Base-by-base conservation (phyloP, 805 yeast genomes). In the Metschnikowia santaceciliae region DNA sequence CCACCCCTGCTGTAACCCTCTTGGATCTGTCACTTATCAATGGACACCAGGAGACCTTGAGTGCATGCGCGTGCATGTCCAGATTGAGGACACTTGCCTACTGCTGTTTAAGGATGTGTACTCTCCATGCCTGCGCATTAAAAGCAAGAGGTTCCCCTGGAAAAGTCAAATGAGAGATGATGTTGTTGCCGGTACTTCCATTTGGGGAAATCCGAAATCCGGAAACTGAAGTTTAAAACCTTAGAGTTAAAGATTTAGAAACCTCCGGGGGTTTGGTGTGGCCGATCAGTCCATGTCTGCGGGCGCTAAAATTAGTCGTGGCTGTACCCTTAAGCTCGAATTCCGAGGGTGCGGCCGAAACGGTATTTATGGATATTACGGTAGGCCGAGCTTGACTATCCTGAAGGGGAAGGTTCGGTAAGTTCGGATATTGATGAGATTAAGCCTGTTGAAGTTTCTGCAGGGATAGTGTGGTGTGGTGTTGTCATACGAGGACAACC, bases 41-140 rank as follows among this genome's bases (percentile, higher is more conserved):
- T 17, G 13, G 6, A 4, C 32, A 6, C 15, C 22, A 2, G 30
- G 32, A 20, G 17, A 38, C 14, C 20, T 39, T n/a, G n/a, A n/a
- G 11, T 39, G 33, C 32, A 23, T 39, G 42, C 42, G 42, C 42
- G 42, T 39, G 42, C 42, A 39, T 39, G 42, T 23, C 20, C 32
- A 39, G 41, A 36, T n/a, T 3, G 38, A 34, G 14, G 14, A 4
- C 38, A 15, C 6, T 11, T 36, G 13, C 19, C 19, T 36, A 13
- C 19, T 11, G 22, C 22, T 11, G 13, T 13, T 36, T 8, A 11
- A n/a, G 15, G 15, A 15, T 6, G 14, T 35, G 38, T 17, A 23
- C 26, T 39, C 11, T 39, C 14, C 8, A 22, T 10, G 32, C 42
- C 17, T 39, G 14, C 33, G 42, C 42, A 39, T 14, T 23, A 7